Conservation (phyloP, 805 yeast genomes). For the Saccharomycopsis olivae region DNA sequence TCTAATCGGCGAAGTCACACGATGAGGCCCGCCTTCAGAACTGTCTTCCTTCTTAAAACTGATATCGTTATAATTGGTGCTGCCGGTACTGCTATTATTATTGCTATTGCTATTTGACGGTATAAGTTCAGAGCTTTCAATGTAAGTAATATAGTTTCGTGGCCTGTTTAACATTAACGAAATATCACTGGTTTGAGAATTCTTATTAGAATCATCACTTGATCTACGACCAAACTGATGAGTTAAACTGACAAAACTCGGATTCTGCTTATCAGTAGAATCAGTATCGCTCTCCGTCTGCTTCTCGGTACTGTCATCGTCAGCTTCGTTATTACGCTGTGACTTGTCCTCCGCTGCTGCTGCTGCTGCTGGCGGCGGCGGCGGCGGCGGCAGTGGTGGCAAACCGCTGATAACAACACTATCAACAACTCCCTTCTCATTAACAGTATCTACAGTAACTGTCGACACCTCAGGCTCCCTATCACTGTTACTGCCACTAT, state of each 20-base stretch:
- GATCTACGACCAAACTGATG: constrained; percentile 1
- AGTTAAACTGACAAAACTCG: constrained; percentile 12
- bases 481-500: too few relatives aligned
- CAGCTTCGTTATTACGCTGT: not conserved
- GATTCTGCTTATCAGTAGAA: constrained; percentile 2
- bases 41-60: not conserved
- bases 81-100: not conserved
- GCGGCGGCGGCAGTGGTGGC: not conserved
- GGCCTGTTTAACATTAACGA: not conserved
- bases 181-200: not conserved
- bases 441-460: not conserved
- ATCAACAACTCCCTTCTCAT: too few relatives aligned
- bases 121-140: constrained; percentile 7
- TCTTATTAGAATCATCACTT: not conserved
- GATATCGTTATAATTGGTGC: not conserved
- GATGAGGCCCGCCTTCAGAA: too few relatives aligned
- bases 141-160: constrained; percentile 3
- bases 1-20: not conserved
- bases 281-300: not conserved
- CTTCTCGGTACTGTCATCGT: not conserved
- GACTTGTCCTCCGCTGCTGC: not conserved
- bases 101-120: too few relatives aligned
- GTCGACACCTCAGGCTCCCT: not conserved
- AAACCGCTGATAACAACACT: too few relatives aligned
- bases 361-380: not conserved